phyloP scores from a whole-genome alignment of 306 rosid genomes.

The Lagenaria siceraria region DNA sequence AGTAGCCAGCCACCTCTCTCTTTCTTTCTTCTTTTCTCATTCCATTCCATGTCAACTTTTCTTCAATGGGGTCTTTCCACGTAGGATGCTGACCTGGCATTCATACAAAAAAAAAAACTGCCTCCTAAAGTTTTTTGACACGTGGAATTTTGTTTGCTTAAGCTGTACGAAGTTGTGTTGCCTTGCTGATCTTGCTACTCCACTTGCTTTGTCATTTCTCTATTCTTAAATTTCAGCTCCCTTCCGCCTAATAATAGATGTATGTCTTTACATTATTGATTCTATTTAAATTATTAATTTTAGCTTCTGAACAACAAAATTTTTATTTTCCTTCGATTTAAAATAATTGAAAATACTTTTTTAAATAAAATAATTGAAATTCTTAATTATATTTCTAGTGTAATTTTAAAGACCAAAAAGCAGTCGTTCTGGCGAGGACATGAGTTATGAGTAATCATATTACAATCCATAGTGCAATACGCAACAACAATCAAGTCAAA shows the following conservation, averaged over 20 bases:
- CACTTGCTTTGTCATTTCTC: constrained; percentile 3
- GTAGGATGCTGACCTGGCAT: constrained; percentile 50
- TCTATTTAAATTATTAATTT: background rate
- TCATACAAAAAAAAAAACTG: background rate
- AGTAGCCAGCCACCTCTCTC: constrained; percentile 16
- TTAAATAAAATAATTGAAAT: no score
- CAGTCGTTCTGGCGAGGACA: no score
- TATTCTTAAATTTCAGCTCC: background rate
- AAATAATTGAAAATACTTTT: no score
- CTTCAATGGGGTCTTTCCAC: constrained; percentile 23
- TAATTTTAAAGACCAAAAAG: no score
- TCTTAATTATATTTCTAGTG: no score
- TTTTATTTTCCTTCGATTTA: no score
- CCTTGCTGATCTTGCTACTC: background rate
- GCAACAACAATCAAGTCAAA: no score
- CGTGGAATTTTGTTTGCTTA: background rate
- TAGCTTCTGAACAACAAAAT: no score
- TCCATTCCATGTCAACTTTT: constrained; percentile 20
- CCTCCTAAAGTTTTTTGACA: background rate
- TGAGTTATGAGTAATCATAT: no score
- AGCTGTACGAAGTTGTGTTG: background rate
- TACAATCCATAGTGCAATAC: no score
- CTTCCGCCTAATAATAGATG: background rate
- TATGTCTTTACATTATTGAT: background rate
- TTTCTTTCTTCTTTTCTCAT: constrained; percentile 16